A percentile compares a stretch with the other conserved stretches of the same genome.
phyloP scores from a whole-genome alignment of 768 basidiomycete species.

The Amanita phalloides region DNA sequence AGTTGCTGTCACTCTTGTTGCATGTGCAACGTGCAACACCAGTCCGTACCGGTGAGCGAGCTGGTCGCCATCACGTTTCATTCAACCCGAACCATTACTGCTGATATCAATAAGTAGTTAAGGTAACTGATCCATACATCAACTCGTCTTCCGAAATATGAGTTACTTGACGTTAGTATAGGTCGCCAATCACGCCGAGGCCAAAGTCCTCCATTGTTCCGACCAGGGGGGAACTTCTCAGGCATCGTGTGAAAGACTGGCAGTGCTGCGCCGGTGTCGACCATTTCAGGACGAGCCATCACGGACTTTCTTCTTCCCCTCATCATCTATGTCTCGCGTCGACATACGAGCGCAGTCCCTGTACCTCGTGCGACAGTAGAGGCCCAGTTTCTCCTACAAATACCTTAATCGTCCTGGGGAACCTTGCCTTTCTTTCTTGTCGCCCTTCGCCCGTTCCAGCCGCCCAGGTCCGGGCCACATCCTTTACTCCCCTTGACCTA shows the following conservation, averaged over 20 bases:
- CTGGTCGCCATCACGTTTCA: background rate
- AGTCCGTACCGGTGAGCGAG: background rate
- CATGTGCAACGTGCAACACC: too few species aligned
- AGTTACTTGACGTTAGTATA: background rate
- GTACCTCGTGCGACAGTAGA: constrained; percentile 5
- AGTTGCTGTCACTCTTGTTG: too few species aligned
- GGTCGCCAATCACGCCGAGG: background rate
- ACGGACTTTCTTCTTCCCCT: constrained; percentile 12
- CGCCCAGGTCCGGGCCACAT: constrained; percentile 6
- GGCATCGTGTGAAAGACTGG: constrained; percentile 14
- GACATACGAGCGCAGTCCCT: constrained; percentile 5
- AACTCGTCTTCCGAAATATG: background rate
- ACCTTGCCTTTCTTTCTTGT: constrained; percentile 7
- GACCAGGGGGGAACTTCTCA: background rate
- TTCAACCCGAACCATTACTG: background rate
- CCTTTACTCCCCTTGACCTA: background rate
- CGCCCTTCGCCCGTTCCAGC: constrained; percentile 7
- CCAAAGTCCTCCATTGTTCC: background rate
- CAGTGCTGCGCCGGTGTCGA: constrained; percentile 16
- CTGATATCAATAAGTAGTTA: background rate
- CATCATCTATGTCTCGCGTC: constrained; percentile 10
- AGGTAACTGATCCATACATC: background rate
- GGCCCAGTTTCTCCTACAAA: constrained; percentile 7
- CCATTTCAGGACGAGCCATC: constrained; percentile 4
- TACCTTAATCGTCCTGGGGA: constrained; percentile 13